Evolutionary conservation across 164 flowering plant species (phyloP), one percentile per base, ranked within the genome.

Genomic region (Nelumbo lutea): DNA sequence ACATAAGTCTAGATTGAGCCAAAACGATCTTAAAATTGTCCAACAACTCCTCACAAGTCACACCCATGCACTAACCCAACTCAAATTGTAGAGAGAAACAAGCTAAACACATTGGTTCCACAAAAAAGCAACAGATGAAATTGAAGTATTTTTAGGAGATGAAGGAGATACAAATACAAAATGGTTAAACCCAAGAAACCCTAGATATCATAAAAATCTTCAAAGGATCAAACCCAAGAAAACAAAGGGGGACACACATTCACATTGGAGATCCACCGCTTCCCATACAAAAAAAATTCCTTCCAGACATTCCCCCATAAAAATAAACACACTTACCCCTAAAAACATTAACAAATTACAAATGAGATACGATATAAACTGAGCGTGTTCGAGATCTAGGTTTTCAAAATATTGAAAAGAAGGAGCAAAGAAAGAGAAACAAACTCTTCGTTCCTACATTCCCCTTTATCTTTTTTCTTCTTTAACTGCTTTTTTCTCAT

Each of bases 1-100:
- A 75, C 73, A 75, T 5, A 60, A 62, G 52, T 64, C 77, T 61
- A 46, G 73, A 41, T 61, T 75, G 43, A 61, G 64, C 67, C 73
- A 66, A 70, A 68, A 65, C 14, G 13, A 52, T 15, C 67, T 42
- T 52, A 46, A 45, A 42, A 63, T 42, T 59, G 42, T 52, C 39
- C 15, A 11, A 13, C 55, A 38, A 56, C n/a, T 15, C 42, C n/a
- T 44, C 40, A 14, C 41, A 1, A 50, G 39, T 51, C n/a, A 64
- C 7, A 57, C 41, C 14, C 13, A 56, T 10, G 39, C 1, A 11
- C 53, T 39, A 65, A 58, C 64, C 43, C 57, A 45, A 46, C 14
- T 65, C 68, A 42, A 59, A 8, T 63, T 15, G 14, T 4, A 42
- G 44, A 39, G 27, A n/a, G 47, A 62, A 47, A 53, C 66, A 62